Conservation (phyloP, 2,329 filamentous ascomycete species). For the Metarhizium guizhouense region DNA sequence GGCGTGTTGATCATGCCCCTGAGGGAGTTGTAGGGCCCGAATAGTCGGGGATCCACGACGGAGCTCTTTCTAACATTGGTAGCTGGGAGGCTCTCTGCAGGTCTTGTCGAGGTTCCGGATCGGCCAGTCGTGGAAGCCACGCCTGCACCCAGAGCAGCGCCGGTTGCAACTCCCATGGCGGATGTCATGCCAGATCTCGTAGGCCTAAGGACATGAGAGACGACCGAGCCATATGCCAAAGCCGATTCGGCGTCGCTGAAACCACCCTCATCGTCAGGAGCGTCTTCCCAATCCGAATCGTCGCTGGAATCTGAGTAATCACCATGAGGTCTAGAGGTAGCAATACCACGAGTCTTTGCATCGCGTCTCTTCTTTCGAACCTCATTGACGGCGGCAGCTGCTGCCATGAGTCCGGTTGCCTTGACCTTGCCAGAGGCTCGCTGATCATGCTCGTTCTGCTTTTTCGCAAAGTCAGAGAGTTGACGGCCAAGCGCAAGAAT, state of each 20-base stretch:
- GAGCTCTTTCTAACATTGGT: constrained; percentile 31
- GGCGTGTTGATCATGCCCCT: constrained; percentile 41
- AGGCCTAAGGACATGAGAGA: constrained; percentile 16
- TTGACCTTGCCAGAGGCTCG: constrained; percentile 26
- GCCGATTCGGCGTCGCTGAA: constrained; percentile 31
- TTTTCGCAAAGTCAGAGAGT: constrained; percentile 42
- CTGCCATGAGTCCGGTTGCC: constrained; percentile 21
- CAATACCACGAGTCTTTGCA: constrained; percentile 26
- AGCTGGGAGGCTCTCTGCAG: constrained; percentile 7
- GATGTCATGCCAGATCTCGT: neutral
- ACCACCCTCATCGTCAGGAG: constrained; percentile 34
- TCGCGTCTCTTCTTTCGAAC: constrained; percentile 30
- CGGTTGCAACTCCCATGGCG: constrained; percentile 14
- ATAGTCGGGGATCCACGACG: constrained; percentile 48
- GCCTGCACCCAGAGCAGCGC: constrained; percentile 24
- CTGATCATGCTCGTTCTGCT: constrained; percentile 41
- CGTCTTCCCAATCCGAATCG: constrained; percentile 49
- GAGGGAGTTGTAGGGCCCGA: constrained; percentile 53
- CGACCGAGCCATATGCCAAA: constrained; percentile 25
- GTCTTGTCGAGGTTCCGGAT: neutral
- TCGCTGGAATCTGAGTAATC: constrained; percentile 27
- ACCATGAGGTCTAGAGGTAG: constrained; percentile 30
- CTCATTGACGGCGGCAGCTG: constrained; percentile 31
- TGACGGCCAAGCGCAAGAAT: constrained; percentile 47
- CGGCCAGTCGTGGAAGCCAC: constrained; percentile 3